phyloP scores from a whole-genome alignment of 2,329 filamentous ascomycete species.

The Fusarium sambucinum region DNA sequence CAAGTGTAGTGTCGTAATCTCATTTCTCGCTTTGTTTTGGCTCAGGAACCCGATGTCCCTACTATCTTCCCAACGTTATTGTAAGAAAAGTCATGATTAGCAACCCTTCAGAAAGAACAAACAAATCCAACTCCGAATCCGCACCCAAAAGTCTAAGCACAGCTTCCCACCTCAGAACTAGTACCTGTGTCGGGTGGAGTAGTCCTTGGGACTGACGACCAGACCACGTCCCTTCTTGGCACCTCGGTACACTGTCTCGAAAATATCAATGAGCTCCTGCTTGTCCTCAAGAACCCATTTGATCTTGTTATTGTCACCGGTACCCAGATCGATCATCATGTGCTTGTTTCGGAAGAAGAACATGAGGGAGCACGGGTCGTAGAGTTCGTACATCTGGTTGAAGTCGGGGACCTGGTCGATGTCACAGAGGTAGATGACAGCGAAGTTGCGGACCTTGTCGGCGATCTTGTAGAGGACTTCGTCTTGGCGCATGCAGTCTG shows the following conservation, averaged over 20 bases:
- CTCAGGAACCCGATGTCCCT: slow-evolving; percentile 17
- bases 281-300: slow-evolving; percentile 97
- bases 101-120: slow-evolving; percentile 3
- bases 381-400: slow-evolving; percentile 94
- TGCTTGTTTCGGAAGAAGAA: slow-evolving; percentile 98
- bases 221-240: slow-evolving; percentile 98
- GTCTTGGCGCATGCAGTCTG: slow-evolving; percentile 80
- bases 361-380: slow-evolving; percentile 95
- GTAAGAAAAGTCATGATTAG: slow-evolving; percentile 31
- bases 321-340: slow-evolving; percentile 98
- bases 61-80: slow-evolving; percentile 13
- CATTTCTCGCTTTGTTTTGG: slow-evolving; percentile 29
- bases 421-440: slow-evolving; percentile 93
- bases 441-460: slow-evolving; percentile 93
- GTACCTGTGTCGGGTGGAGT: slow-evolving; percentile 46
- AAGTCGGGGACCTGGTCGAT: slow-evolving; percentile 92
- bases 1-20: slow-evolving; percentile 24
- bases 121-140: slow-evolving; percentile 19
- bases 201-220: slow-evolving; percentile 91
- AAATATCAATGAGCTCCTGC: slow-evolving; percentile 97
- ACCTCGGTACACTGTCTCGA: slow-evolving; percentile 98
- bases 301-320: slow-evolving; percentile 98
- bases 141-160: slow-evolving; percentile 8
- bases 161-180: slow-evolving; percentile 12
- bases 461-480: slow-evolving; percentile 96